A percentile compares a stretch with the other conserved stretches of the same genome.
phyloP scores from a whole-genome alignment of 1,139 yeast species.

The Hyphopichia khmerensis region DNA sequence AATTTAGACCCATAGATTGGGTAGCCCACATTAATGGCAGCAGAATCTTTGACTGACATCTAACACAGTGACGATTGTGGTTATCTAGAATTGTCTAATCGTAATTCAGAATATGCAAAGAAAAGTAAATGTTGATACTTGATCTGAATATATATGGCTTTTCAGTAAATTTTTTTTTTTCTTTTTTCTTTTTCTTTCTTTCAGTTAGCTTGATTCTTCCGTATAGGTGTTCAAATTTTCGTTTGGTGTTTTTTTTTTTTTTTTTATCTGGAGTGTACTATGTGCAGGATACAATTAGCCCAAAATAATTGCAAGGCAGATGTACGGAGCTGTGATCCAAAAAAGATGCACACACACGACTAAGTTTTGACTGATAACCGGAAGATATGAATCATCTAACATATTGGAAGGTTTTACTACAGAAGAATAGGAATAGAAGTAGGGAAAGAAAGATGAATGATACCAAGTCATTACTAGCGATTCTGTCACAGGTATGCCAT shows the following conservation, averaged over 20 bases:
- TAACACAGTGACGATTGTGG: not conserved
- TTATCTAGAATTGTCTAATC: too few species aligned
- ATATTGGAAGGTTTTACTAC: too few species aligned
- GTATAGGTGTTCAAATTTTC: not conserved
- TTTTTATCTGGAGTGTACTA: not conserved
- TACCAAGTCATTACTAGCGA: slow-evolving; percentile 26
- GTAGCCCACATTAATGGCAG: slow-evolving; percentile 60
- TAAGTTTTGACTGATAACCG: not conserved
- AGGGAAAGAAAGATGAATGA: too few species aligned
- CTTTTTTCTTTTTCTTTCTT: too few species aligned
- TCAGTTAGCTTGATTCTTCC: too few species aligned
- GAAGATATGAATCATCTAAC: not conserved
- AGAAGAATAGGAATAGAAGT: not conserved
- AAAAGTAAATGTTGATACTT: too few species aligned
- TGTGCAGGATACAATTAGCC: not conserved
- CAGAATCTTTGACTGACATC: slow-evolving; percentile 38
- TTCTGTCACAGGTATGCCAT: slow-evolving; percentile 83
- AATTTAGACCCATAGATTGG: slow-evolving; percentile 83
- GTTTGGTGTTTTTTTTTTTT: not conserved
- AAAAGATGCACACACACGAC: too few species aligned
- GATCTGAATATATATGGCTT: too few species aligned
- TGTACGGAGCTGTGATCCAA: too few species aligned
- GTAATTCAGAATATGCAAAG: too few species aligned
- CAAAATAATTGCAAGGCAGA: too few species aligned
- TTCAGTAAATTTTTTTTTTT: too few species aligned